Evolutionary conservation across 352 stramenopile genomes (phyloP), one percentile per base, ranked within the genome.

Genomic region (Globisporangium nodosum): DNA sequence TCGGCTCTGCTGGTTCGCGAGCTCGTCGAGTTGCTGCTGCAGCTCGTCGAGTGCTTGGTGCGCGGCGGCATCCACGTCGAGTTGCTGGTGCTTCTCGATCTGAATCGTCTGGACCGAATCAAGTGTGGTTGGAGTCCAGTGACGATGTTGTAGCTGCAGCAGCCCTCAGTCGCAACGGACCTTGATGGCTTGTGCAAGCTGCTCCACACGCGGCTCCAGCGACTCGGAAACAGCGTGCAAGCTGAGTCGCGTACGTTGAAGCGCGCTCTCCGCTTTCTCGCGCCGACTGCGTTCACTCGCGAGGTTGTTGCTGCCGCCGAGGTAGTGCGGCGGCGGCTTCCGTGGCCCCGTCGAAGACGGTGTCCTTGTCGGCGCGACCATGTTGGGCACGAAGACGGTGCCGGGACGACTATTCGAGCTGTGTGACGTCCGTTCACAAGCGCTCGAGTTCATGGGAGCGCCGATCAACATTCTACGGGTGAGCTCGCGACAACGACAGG

Each of bases 231-330:
- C 64, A 3, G 59, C 59, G 20, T 72, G 65, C 20, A 90, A 53
- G 39, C 67, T 76, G 21, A 70, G 40, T 16, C 67, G 58, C 0
- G 68, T 70, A n/a, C 69, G 56, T 43, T 78, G 67, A 46, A 81
- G 60, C 37, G 65, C 63, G 21, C 49, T 61, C 69, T 88, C 81
- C 2, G 74, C 74, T 46, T 74, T 71, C 42, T 88, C 72, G 13
- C 81, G 74, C 13, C 78, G 69, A n/a, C 77, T 69, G 11, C 78
- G 78, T 58, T 90, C 78, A 15, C 57, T 77, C 49, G 74, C 51
- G 30, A 88, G 69, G 56, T 85, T 90, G 58, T 84, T 87, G 58
- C 80, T 90, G 9, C 78, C 80, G 16, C 80, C 80, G 6, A 90
- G 68, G 18, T 84, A 70, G 48, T 88, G 77, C 5, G 77, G 66